Conservation (phyloP, 2,329 filamentous ascomycete genomes). For the Trichoderma sp. region DNA sequence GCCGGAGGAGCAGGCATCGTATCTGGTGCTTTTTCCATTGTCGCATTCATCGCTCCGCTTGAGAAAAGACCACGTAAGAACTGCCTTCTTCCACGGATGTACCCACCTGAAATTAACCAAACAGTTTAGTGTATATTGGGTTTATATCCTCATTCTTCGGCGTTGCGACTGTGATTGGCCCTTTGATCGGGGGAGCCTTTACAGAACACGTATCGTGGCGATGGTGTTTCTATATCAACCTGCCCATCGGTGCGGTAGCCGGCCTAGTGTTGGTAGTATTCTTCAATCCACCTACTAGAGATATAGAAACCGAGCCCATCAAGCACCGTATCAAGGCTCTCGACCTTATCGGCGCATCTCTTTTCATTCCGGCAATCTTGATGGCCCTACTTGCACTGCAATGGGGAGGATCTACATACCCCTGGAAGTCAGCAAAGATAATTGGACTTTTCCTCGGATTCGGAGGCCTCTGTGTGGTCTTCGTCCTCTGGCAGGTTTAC, state of each 20-base stretch:
- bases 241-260: slow-evolving; percentile 31
- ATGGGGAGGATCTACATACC: slow-evolving; percentile 52
- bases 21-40: neutral
- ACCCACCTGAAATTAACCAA: neutral
- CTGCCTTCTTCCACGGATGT: neutral
- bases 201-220: slow-evolving; percentile 38
- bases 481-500: neutral
- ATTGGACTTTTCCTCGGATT: neutral
- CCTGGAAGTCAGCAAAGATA: slow-evolving; percentile 39
- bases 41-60: neutral
- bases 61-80: neutral
- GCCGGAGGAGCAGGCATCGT: neutral
- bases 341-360: slow-evolving; percentile 40
- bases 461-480: neutral
- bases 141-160: neutral
- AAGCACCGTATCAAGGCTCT: neutral
- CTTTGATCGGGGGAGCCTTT: slow-evolving; percentile 38
- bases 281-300: neutral
- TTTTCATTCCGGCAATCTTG: slow-evolving; percentile 51
- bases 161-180: slow-evolving; percentile 24
- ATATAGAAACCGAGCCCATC: neutral
- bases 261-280: neutral
- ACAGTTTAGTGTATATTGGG: neutral
- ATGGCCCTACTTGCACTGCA: slow-evolving; percentile 54
- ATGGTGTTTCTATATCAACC: slow-evolving; percentile 42